A percentile compares a stretch with the other conserved stretches of the same genome.
Conservation (phyloP, 225 moss, liverwort and hornwort genomes). For the Pseudoscleropodium purum region DNA sequence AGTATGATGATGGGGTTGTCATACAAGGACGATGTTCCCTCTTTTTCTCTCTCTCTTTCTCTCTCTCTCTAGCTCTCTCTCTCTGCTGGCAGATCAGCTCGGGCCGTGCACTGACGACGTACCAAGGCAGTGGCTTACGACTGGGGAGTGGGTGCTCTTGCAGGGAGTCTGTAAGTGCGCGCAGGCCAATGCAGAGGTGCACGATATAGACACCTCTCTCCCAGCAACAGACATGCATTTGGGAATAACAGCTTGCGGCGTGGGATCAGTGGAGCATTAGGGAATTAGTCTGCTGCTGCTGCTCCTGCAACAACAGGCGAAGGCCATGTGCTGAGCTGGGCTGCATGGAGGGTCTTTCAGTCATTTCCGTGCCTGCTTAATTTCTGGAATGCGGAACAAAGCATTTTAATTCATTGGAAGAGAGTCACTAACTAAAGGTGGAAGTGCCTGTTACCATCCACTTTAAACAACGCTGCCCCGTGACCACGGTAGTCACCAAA, state of each 20-base stretch:
- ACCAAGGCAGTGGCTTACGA: not conserved
- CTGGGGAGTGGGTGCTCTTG: not conserved
- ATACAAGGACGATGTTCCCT: not conserved
- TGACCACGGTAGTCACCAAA: not conserved
- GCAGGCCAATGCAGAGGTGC: not conserved
- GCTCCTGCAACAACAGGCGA: not conserved
- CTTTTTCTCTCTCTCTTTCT: not conserved
- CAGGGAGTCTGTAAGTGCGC: not conserved
- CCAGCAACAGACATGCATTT: not conserved
- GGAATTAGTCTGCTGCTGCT: not conserved
- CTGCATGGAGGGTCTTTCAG: not conserved
- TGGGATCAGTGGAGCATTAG: not conserved
- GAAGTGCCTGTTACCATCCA: not conserved
- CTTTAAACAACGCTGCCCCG: no score
- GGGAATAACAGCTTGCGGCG: not conserved
- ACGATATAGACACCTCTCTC: not conserved
- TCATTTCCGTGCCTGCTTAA: not conserved
- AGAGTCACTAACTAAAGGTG: not conserved
- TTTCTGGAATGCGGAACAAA: not conserved
- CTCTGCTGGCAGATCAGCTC: not conserved
- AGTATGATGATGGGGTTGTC: not conserved
- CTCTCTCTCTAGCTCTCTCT: not conserved
- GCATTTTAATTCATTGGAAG: not conserved
- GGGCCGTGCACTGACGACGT: not conserved
- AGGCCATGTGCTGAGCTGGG: not conserved